Evolutionary conservation across 768 basidiomycete genomes (phyloP), one percentile per base, ranked within the genome.

Genomic region (Asterophora lycoperdoides): DNA sequence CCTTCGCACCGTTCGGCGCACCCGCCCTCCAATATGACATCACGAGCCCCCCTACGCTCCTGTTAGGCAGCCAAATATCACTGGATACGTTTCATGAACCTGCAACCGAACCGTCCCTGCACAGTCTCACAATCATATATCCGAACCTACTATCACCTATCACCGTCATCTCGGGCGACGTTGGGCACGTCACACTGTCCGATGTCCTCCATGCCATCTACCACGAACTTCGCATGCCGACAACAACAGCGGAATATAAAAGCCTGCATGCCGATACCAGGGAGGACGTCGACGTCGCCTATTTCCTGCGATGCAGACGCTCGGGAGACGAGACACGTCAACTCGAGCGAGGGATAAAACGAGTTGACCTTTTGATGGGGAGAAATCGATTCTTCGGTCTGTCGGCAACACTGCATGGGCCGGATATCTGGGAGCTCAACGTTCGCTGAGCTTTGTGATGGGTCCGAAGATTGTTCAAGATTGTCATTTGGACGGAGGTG

Each of bases 311-410:
- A 5, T 74, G 71, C 44, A 55, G 55, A 6, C 64, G 67, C 8
- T 63, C 74, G 18, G 34, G 20, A 3, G 53, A 60, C 1, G 65
- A 60, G 40, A 60, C 51, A 1, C 62, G 66, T 17, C 64, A 57
- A 15, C 57, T 65, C 26, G 76, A 79, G 59, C 77, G 76, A 61
- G 79, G 78, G 0, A 67, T 83, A 38, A 79, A 77, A 60, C 69
- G 76, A 48, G 69, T 84, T 1, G 82, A 84, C 63, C 74, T 80
- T 49, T 64, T 84, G 45, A 64, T 68, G 56, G 74, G 72, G 8
- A 63, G 62, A 20, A 73, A 66, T 14, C 63, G 64, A 6, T 80
- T 81, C 65, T 64, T 74, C 62, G 79, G 79, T 15, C 60, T 81
- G 19, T 72, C 74, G 6, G 73, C 63, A n/a, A 72, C 73, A 39